phyloP scores from a whole-genome alignment of 345 rosid species.

The Trapa incisa region DNA sequence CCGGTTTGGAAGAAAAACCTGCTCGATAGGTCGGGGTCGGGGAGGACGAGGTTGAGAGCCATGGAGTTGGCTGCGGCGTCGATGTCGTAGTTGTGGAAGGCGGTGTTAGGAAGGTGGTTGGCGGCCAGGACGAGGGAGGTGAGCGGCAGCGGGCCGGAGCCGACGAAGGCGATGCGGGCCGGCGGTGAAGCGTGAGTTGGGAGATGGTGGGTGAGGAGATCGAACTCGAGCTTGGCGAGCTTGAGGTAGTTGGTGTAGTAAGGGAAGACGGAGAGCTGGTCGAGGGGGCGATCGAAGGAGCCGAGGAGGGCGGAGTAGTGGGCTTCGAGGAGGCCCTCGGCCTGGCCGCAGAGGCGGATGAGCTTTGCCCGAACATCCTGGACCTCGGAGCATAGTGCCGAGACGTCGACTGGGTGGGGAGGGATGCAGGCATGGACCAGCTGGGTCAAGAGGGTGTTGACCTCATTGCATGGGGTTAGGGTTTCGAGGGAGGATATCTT shows the following conservation, averaged over 20 bases:
- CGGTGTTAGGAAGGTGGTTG: slow-evolving; percentile 37
- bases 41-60: slow-evolving; percentile 37
- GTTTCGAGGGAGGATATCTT: slow-evolving; percentile 58
- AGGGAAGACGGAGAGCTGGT: slow-evolving; percentile 58
- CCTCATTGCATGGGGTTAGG: slow-evolving; percentile 68
- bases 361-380: slow-evolving; percentile 67
- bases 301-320: slow-evolving; percentile 59
- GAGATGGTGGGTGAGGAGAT: slow-evolving; percentile 34
- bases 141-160: slow-evolving; percentile 87
- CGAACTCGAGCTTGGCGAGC: slow-evolving; percentile 62
- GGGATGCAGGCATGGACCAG: slow-evolving; percentile 80
- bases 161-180: slow-evolving; percentile 55
- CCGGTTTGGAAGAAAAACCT: slow-evolving; percentile 58
- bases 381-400: slow-evolving; percentile 33
- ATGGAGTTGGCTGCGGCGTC: slow-evolving; percentile 47
- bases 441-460: slow-evolving; percentile 70
- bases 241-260: slow-evolving; percentile 73
- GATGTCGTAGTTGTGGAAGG: slow-evolving; percentile 73
- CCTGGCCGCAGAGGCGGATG: slow-evolving; percentile 62
- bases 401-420: slow-evolving; percentile 58
- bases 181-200: slow-evolving; percentile 16
- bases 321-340: slow-evolving; percentile 54
- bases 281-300: slow-evolving; percentile 55
- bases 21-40: slow-evolving; percentile 49
- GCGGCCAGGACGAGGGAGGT: slow-evolving; percentile 66